Conservation (phyloP, 1,139 yeast genomes). For the Torulaspora pretoriensis region DNA sequence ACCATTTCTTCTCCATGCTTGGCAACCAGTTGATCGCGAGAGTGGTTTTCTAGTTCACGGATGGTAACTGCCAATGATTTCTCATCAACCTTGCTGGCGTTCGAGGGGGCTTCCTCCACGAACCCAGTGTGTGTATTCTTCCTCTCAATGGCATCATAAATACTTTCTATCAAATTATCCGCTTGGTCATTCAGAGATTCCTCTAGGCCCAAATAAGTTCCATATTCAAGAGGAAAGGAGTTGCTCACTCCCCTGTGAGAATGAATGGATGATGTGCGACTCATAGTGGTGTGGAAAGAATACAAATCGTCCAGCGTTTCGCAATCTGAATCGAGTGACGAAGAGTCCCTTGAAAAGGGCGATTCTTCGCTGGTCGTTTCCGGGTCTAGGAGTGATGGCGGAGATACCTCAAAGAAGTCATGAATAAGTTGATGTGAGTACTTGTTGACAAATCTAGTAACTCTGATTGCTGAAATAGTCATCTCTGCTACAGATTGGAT, state of each 20-base stretch:
- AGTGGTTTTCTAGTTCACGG: conserved; percentile 19
- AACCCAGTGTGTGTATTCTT: conserved; percentile 23
- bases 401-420: conserved; percentile 38
- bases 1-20: conserved; percentile 17
- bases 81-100: conserved; percentile 3
- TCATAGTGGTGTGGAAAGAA: conserved; percentile 11
- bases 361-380: conserved; percentile 3
- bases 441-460: conserved; percentile 32
- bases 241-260: conserved; percentile 2
- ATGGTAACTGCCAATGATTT: conserved; percentile 29
- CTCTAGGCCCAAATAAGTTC: conserved; percentile 19
- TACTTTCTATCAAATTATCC: conserved; percentile 45
- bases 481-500: conserved; percentile 41
- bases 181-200: conserved; percentile 32
- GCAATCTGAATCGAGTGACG: conserved; percentile 6
- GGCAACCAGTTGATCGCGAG: conserved; percentile 15
- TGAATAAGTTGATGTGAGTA: conserved; percentile 40
- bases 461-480: conserved; percentile 35
- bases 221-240: conserved; percentile 7
- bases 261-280: conserved; percentile 9
- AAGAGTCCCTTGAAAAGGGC: conserved; percentile 10
- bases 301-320: conserved; percentile 17
- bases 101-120: conserved; percentile 17
- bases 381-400: conserved; percentile 1
- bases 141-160: conserved; percentile 50